Evolutionary conservation across 441 rosid genomes (phyloP).

Genomic region (Kokia cookei): DNA sequence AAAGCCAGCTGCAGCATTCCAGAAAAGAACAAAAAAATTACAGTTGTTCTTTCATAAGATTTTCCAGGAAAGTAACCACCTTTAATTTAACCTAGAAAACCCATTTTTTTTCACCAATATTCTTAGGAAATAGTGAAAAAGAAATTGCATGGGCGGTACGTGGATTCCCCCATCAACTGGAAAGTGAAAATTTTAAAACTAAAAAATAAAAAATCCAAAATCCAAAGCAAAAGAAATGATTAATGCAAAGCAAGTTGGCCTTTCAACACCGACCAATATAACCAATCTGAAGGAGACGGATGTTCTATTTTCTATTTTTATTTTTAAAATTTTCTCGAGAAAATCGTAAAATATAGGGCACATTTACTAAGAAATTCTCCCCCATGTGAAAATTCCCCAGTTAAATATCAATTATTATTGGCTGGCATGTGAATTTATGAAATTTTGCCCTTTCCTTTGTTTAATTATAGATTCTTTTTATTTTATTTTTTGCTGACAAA

Average conservation of each 20-base stretch:
- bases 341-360: conserved; percentile 18
- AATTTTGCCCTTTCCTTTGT: not conserved
- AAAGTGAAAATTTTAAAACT: not conserved
- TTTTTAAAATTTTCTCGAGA: conserved; percentile 3
- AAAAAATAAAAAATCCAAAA: not conserved
- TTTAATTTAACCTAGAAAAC: not conserved
- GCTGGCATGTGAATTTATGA: conserved; percentile 22
- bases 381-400: conserved; percentile 31
- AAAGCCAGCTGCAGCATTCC: not conserved
- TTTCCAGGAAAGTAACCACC: not conserved
- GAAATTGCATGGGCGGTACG: conserved; percentile 12
- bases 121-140: not conserved
- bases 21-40: conserved; percentile 9
- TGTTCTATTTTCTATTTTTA: conserved; percentile 25
- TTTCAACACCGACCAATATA: conserved; percentile 46
- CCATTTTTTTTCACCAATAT: not conserved
- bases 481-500: conserved; percentile 8
- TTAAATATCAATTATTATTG: conserved; percentile 21
- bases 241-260: conserved; percentile 16
- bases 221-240: conserved; percentile 4
- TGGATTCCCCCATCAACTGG: conserved; percentile 15
- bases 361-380: conserved; percentile 30
- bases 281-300: conserved; percentile 60
- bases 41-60: conserved; percentile 23
- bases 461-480: not conserved